These are phyloP conservation scores for Neoascochyta sp. DNA, from an alignment of 2,329 filamentous ascomycete species.

Conservation along the genomic window DNA sequence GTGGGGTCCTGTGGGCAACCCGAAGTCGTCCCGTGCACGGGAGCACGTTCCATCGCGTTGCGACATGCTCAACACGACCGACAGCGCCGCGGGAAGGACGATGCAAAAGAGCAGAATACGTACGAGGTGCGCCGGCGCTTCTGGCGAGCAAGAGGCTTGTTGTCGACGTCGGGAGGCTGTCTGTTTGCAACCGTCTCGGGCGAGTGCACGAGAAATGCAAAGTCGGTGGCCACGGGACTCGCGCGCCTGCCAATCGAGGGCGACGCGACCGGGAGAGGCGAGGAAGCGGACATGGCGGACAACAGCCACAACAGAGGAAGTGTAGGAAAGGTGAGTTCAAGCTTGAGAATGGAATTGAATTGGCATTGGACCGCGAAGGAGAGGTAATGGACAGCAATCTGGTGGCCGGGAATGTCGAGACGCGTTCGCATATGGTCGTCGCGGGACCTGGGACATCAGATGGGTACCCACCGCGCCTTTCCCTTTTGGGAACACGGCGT, in stretches of 20 bases:
- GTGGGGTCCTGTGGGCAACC: slow-evolving; percentile 19
- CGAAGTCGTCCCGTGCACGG: slow-evolving; percentile 16
- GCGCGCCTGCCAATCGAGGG: slow-evolving; percentile 23
- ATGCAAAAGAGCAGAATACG: slow-evolving; percentile 15
- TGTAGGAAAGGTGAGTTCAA: slow-evolving; percentile 7
- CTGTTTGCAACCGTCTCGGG: slow-evolving; percentile 55
- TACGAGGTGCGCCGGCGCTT: slow-evolving; percentile 62
- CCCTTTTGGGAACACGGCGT: slow-evolving; percentile 5
- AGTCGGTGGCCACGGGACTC: slow-evolving; percentile 30
- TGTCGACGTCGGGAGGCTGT: slow-evolving; percentile 56
- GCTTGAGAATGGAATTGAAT: too few relatives aligned
- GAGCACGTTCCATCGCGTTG: slow-evolving; percentile 33
- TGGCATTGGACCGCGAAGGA: slow-evolving; percentile 11
- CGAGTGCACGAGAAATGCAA: slow-evolving; percentile 60
- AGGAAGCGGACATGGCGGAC: slow-evolving; percentile 19
- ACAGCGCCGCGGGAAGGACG: slow-evolving; percentile 12
- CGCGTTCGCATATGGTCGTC: slow-evolving; percentile 9
- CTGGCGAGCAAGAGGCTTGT: slow-evolving; percentile 58
- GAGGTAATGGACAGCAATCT: slow-evolving; percentile 15
- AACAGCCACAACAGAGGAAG: slow-evolving; percentile 2
- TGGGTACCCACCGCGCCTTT: slow-evolving; percentile 5
- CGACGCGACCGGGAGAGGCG: slow-evolving; percentile 26
- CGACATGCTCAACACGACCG: slow-evolving; percentile 15
- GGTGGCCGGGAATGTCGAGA: slow-evolving; percentile 30
- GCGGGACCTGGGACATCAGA: slow-evolving; percentile 7